phyloP scores from a whole-genome alignment of 2,329 filamentous ascomycete genomes.

The Colletotrichum sansevieriae region DNA sequence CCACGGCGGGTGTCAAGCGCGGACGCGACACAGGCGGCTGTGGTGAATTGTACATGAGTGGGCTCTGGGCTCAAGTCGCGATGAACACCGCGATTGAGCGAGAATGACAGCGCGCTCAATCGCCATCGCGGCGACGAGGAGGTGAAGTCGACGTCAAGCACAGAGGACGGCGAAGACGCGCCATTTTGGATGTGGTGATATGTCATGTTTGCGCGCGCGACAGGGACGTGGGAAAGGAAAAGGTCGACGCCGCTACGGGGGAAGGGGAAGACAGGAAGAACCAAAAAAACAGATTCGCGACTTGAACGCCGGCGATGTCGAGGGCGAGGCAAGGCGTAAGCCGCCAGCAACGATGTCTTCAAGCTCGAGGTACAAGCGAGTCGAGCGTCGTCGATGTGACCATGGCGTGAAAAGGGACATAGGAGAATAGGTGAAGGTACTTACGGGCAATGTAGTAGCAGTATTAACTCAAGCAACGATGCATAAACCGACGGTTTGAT shows the following conservation, averaged over 20 bases:
- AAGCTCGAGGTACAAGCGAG: slow-evolving; percentile 32
- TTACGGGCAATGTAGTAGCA: slow-evolving; percentile 51
- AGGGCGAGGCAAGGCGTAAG: slow-evolving; percentile 9
- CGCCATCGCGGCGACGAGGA: not conserved
- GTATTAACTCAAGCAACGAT: slow-evolving; percentile 45
- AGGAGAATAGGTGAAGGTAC: slow-evolving; percentile 46
- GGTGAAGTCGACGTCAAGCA: not conserved
- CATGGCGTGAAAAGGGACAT: slow-evolving; percentile 41
- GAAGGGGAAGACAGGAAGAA: slow-evolving; percentile 1
- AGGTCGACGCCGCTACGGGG: not conserved
- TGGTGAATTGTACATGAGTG: slow-evolving; percentile 29
- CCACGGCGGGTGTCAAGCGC: slow-evolving; percentile 26
- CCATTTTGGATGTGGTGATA: not conserved
- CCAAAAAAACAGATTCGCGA: slow-evolving; percentile 12
- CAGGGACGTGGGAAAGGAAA: not conserved
- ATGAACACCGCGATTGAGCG: not conserved
- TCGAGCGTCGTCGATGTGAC: slow-evolving; percentile 25
- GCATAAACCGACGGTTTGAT: slow-evolving; percentile 42
- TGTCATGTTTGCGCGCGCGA: slow-evolving; percentile 18
- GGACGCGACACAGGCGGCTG: slow-evolving; percentile 34
- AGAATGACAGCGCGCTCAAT: slow-evolving; percentile 1
- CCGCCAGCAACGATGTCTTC: slow-evolving; percentile 7
- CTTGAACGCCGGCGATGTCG: slow-evolving; percentile 7
- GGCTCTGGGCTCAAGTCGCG: slow-evolving; percentile 4
- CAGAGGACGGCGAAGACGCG: not conserved